Base-by-base conservation (phyloP, 2,329 filamentous ascomycete genomes). In the Chaetomium olivaceum region DNA sequence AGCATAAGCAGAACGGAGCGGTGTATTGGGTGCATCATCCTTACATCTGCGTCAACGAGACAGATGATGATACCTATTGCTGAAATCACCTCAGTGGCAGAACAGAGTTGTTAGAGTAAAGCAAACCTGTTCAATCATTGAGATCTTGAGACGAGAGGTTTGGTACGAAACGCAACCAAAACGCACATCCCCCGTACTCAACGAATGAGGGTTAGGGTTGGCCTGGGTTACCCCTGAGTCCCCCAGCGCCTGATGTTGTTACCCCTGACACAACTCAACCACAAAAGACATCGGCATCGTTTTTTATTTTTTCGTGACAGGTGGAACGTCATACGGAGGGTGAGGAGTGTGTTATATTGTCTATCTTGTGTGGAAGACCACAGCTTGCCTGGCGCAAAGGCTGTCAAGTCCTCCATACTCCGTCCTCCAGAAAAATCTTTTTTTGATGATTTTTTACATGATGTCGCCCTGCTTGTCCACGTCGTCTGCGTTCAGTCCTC, bases 371-470 rank as follows among this genome's bases (percentile, higher is more conserved):
- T 23, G 33, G 43, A 48, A 19, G 58, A 27, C 19, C 4, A 48
- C 21, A 50, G 52, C 31, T 54, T 27, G 46, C 61, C 50, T 6
- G 39, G 50, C 50, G 14, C 52, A 23, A 51, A 66, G 50, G 33
- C 31, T 36, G 19, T 31, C 48, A 25, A 25, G 27, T 36, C 39
- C 39, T 62, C 61, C 55, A 21, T 56, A 23, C 14, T 62, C n/a
- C 46, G 52, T 63, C 68, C 60, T 56, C 58, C 23, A 62, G 48
- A 58, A 64, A 68, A 63, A 69, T 61, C 25, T 65, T 68, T 65
- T 61, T 56, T 63, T 58, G 39, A 61, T 48, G 52, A 55, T 57
- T 48, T 60, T 60, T 25, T 61, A 36, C 33, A 27, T 19, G 23
- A 29, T 52, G 19, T 5, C 39, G 33, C 14, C 23, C 23, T 21